These are phyloP conservation scores for Rhizopogon vulgaris DNA, from an alignment of 768 basidiomycete genomes.

Conservation along the genomic window DNA sequence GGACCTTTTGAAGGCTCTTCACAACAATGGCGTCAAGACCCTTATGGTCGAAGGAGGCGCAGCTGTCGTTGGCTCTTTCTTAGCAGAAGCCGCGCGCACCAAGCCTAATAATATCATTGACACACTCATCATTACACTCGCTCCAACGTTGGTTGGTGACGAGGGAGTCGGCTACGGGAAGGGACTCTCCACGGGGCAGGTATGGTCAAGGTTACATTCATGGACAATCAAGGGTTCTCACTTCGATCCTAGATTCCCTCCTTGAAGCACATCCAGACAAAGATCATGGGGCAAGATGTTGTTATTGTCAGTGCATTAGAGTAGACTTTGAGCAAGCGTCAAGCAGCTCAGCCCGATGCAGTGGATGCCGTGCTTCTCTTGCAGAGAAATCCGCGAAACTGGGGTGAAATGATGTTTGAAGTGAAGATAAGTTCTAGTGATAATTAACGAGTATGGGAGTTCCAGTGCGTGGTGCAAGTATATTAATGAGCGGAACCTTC, in stretches of 20 bases:
- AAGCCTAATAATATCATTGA: conserved; percentile 44
- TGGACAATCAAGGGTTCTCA: neutral
- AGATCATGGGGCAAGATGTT: conserved; percentile 26
- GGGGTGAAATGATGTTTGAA: neutral
- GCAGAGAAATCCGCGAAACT: no score
- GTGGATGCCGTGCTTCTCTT: no score
- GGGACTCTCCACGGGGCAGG: conserved; percentile 15
- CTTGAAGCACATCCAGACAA: conserved; percentile 23
- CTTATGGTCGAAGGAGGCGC: conserved; percentile 98
- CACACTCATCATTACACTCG: conserved; percentile 75
- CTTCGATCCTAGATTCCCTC: conserved; percentile 13
- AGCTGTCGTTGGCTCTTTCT: conserved; percentile 58
- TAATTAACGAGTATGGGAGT: neutral
- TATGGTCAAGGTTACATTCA: neutral
- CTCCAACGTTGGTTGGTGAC: conserved; percentile 76
- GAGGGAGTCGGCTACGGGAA: conserved; percentile 56
- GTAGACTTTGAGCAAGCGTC: neutral
- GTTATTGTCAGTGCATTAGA: conserved; percentile 17
- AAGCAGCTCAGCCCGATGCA: no score
- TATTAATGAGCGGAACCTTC: neutral
- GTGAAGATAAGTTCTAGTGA: neutral
- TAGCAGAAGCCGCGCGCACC: conserved; percentile 6
- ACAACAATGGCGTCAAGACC: conserved; percentile 52
- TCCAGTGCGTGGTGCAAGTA: neutral
- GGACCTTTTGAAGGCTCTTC: conserved; percentile 46